These are phyloP conservation scores for Eucalyptus pauciflora DNA, from an alignment of 345 rosid species.

Conservation along the genomic window DNA sequence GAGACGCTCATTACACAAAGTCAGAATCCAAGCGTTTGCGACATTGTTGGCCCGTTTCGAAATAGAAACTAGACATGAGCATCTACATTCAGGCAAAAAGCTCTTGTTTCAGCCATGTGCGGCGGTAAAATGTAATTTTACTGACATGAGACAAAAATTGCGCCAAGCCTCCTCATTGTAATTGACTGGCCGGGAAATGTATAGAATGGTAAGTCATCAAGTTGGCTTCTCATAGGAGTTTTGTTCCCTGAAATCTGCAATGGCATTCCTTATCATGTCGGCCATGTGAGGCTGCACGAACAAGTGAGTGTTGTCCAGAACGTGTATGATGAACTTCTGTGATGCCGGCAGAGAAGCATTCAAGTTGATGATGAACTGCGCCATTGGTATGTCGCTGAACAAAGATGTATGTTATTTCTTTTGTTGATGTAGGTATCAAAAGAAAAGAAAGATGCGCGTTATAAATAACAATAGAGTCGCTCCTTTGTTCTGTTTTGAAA, in stretches of 20 bases:
- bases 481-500: not conserved
- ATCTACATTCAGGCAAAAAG: not conserved
- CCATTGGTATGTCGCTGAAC: constrained; percentile 77
- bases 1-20: not conserved
- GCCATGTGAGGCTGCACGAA: constrained; percentile 71
- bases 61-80: not conserved
- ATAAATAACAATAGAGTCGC: not conserved
- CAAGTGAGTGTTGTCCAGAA: constrained; percentile 57
- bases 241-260: constrained; percentile 76
- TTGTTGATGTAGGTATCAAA: not conserved
- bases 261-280: constrained; percentile 62
- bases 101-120: not conserved
- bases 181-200: not conserved
- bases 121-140: accelerated
- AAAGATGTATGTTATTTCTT: not conserved
- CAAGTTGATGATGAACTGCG: constrained; percentile 67
- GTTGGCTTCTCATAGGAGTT: constrained; percentile 82
- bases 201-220: not conserved
- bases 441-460: not conserved
- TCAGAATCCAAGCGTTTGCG: not conserved
- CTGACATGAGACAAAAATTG: not conserved
- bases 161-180: not conserved
- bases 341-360: constrained; percentile 60
- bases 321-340: constrained; percentile 72
- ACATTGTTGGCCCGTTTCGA: not conserved